Percentiles rank a stretch among this genome's conserved stretches.
phyloP scores from a whole-genome alignment of 768 basidiomycete species.

The Tremella yokohamensis region DNA sequence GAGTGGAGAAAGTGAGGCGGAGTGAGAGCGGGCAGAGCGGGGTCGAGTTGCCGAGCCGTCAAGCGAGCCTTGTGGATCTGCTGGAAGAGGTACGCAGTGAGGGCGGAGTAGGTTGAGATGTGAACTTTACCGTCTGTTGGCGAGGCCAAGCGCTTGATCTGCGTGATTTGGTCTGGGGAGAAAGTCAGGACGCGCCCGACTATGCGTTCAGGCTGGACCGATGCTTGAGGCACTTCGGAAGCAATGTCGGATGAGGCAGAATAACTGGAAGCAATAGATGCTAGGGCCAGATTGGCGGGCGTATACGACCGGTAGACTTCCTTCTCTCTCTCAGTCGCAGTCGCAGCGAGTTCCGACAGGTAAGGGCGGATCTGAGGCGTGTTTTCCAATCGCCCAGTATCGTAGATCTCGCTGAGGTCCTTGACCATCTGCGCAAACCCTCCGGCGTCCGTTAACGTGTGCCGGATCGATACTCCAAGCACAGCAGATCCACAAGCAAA shows the following conservation, averaged over 20 bases:
- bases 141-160: not conserved
- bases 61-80: conserved; percentile 22
- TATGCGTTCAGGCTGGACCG: not conserved
- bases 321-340: not conserved
- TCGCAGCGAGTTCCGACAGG: not conserved
- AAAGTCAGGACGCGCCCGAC: conserved; percentile 21
- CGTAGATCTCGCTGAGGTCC: conserved; percentile 28
- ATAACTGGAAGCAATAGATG: too few relatives aligned
- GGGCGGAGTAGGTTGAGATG: conserved; percentile 27
- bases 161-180: conserved; percentile 2
- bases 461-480: conserved; percentile 26
- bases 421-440: conserved; percentile 29
- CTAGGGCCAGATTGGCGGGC: too few relatives aligned
- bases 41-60: conserved; percentile 1
- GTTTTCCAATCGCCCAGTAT: not conserved
- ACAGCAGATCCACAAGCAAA: conserved; percentile 26
- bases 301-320: too few relatives aligned
- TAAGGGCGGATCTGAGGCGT: conserved; percentile 4
- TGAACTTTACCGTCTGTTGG: conserved; percentile 9
- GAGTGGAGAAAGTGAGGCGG: conserved; percentile 24
- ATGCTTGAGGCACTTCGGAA: not conserved
- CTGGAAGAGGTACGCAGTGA: conserved; percentile 22
- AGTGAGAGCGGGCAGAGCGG: conserved; percentile 5
- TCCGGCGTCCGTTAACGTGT: conserved; percentile 27
- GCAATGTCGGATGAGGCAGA: not conserved